Percentiles rank a stretch among this genome's conserved stretches.
These are phyloP conservation scores for Byssoonygena ceratinophila DNA, from an alignment of 2,329 filamentous ascomycete genomes.

Conservation along the genomic window DNA sequence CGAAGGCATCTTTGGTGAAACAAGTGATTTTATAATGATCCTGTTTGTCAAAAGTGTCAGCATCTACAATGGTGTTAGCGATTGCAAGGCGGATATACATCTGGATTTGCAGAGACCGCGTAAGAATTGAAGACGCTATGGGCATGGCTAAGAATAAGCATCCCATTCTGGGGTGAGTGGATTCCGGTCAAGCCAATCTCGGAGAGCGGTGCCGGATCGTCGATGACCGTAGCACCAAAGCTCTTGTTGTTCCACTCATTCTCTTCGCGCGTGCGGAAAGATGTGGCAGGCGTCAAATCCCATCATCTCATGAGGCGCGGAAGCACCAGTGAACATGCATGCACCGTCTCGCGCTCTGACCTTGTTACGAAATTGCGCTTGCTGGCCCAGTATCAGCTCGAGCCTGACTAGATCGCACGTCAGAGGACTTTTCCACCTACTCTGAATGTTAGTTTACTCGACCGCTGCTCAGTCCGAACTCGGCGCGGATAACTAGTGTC, in stretches of 20 bases:
- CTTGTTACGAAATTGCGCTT: not conserved
- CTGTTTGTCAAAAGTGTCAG: too few species aligned
- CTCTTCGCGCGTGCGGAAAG: not conserved
- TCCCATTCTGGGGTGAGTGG: not conserved
- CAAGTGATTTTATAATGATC: conserved; percentile 20
- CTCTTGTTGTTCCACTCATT: not conserved
- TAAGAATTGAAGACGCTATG: conserved; percentile 19
- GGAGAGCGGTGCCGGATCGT: not conserved
- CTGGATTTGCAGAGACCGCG: conserved; percentile 20
- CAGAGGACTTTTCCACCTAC: too few species aligned
- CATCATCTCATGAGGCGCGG: not conserved
- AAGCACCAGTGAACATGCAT: not conserved
- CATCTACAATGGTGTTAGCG: not conserved
- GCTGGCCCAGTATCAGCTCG: too few species aligned
- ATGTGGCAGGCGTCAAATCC: not conserved
- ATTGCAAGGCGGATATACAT: conserved; percentile 13
- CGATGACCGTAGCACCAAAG: not conserved
- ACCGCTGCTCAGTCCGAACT: too few species aligned
- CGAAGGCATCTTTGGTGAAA: conserved; percentile 13
- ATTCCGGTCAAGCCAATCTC: not conserved
- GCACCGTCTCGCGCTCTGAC: not conserved
- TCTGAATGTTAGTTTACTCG: too few species aligned
- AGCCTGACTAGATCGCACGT: too few species aligned
- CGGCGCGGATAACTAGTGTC: too few species aligned
- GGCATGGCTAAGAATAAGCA: not conserved